Evolutionary conservation across 2,329 filamentous ascomycete species (phyloP), one percentile per base, ranked within the genome.

Genomic region (Grosmannia huntii): DNA sequence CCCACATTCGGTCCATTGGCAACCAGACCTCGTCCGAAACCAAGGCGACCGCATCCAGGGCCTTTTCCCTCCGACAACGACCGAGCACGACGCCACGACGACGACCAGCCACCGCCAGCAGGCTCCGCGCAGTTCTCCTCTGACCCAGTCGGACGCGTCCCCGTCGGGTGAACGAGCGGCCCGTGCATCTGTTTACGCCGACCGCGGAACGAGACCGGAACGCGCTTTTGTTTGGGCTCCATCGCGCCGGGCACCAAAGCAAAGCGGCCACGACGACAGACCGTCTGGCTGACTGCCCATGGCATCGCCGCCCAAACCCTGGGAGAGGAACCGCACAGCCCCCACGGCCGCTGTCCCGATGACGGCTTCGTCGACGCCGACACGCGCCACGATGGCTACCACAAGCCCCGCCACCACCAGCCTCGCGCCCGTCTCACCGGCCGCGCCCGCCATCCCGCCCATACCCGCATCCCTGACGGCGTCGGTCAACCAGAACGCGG

Each of bases 281-380:
- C 36, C 36, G 36, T 38, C 41, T 44, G 56, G 56, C 54, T 64
- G 64, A 55, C 55, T 59, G 62, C 61, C n/a, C 62, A 84, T 84
- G 79, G 81, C 81, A 63, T 96, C 92, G 72, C 94, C 94, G 69
- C 94, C 94, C 58, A 99, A 99, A 75, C 94, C 94, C 53, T 99
- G 94, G 94, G 94, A 99, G 75, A 83, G 86, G 71, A 81, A 85
- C 64, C 87, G 86, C 72, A 81, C 82, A 62, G 77, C 41, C 23
- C 48, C 25, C 9, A 19, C 49, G 2, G 28, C 28, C 9, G 48
- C 64, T 54, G 65, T 69, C 60, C 63, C 71, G 36, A 62, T 71
- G 56, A 69, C 77, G 58, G 70, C 74, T 38, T 68, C 77, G 41
- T 67, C 76, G 56, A 63, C 76, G 51, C 63, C 72, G 28, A 65